Conservation (phyloP, 306 rosid species). For the Lupinus albus region DNA sequence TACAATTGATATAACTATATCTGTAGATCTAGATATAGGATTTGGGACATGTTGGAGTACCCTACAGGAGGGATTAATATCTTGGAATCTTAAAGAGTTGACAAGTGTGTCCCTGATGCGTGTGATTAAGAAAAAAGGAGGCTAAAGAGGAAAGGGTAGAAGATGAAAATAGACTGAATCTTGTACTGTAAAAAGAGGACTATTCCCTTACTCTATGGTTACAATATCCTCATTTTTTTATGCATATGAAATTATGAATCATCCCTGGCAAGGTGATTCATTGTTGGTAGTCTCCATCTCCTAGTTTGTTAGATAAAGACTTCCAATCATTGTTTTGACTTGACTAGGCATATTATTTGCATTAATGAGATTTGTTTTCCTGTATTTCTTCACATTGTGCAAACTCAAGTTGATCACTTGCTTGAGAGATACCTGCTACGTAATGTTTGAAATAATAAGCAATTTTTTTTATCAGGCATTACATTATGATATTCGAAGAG, state of each 20-base stretch:
- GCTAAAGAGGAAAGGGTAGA: not conserved
- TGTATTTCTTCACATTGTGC: constrained; percentile 6
- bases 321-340: constrained; percentile 17
- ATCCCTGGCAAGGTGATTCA: constrained; percentile 14
- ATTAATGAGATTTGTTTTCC: not conserved
- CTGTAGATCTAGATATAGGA: constrained; percentile 26
- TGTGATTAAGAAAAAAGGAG: constrained; percentile 11
- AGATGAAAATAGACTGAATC: constrained; percentile 28
- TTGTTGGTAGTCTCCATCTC: constrained; percentile 16
- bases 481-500: constrained; percentile 97
- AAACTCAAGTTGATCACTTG: constrained; percentile 29
- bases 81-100: constrained; percentile 19
- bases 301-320: constrained; percentile 1
- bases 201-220: not conserved
- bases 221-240: constrained; percentile 12
- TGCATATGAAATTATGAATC: constrained; percentile 26
- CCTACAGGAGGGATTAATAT: not conserved
- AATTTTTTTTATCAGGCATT: constrained; percentile 65
- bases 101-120: constrained; percentile 2
- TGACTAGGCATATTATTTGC: constrained; percentile 4
- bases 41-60: constrained; percentile 28
- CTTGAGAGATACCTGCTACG: constrained; percentile 33
- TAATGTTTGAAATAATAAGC: constrained; percentile 40
- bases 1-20: constrained; percentile 24
- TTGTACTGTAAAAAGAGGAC: constrained; percentile 3